phyloP scores from a whole-genome alignment of 257 asterid species.

The Perilla frutescens region DNA sequence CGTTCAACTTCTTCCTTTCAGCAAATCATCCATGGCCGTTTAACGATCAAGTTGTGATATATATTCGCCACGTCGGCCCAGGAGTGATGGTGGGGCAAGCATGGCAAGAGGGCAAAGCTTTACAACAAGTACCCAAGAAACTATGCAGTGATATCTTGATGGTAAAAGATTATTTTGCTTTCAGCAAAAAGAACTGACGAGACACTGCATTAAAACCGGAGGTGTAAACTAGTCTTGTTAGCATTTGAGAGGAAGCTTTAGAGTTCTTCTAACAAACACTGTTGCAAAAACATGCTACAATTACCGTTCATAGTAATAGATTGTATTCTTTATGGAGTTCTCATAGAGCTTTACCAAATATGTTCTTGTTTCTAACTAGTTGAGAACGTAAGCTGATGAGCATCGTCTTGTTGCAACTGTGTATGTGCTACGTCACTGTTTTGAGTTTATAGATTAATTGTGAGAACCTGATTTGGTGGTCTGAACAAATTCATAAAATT shows the following conservation, averaged over 20 bases:
- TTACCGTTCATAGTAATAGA: neutral
- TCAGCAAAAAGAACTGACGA: slow-evolving; percentile 17
- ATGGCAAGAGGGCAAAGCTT: slow-evolving; percentile 84
- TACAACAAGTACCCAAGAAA: slow-evolving; percentile 78
- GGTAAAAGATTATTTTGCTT: slow-evolving; percentile 62
- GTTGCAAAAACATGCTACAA: neutral
- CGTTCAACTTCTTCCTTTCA: slow-evolving; percentile 38
- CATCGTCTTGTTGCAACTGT: too few species aligned
- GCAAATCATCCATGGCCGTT: slow-evolving; percentile 88
- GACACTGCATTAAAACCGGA: neutral
- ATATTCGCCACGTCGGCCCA: slow-evolving; percentile 77
- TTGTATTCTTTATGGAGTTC: too few species aligned
- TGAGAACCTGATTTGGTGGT: too few species aligned
- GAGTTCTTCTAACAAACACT: neutral
- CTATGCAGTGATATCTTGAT: slow-evolving; percentile 76
- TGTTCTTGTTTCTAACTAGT: too few species aligned
- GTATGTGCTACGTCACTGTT: too few species aligned
- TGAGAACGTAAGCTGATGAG: too few species aligned
- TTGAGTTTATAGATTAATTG: too few species aligned
- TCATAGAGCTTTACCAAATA: too few species aligned
- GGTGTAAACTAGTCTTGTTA: neutral
- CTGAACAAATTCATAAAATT: too few species aligned
- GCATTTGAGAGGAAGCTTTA: neutral
- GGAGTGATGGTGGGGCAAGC: slow-evolving; percentile 89
- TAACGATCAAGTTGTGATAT: slow-evolving; percentile 72